These are phyloP conservation scores for Seiridium cupressi DNA, from an alignment of 2,329 filamentous ascomycete species.

Conservation along the genomic window DNA sequence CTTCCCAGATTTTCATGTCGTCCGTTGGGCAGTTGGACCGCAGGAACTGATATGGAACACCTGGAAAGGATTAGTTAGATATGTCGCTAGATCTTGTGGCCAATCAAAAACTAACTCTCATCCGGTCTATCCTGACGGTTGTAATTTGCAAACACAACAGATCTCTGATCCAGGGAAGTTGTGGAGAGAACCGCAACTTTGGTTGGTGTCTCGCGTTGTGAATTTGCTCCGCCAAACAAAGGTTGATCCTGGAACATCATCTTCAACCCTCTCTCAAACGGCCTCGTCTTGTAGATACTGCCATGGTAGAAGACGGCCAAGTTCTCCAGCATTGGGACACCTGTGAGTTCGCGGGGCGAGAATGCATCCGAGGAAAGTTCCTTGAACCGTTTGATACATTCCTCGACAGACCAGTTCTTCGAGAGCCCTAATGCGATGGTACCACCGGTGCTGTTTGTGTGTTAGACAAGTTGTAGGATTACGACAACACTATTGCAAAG, in stretches of 20 bases:
- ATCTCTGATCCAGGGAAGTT: constrained; percentile 16
- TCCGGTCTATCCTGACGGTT: constrained; percentile 23
- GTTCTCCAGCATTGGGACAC: constrained; percentile 23
- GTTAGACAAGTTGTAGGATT: background rate
- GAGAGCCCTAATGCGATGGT: constrained; percentile 25
- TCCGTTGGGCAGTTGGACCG: constrained; percentile 21
- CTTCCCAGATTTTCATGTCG: constrained; percentile 28
- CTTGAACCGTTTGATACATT: constrained; percentile 26
- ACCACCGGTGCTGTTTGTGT: constrained; percentile 21
- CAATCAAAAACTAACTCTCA: constrained; percentile 13
- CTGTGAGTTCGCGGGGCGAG: constrained; percentile 24
- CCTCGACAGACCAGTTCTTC: constrained; percentile 27
- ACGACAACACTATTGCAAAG: background rate
- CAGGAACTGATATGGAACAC: constrained; percentile 22
- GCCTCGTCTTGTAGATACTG: constrained; percentile 27
- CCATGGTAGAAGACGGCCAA: constrained; percentile 27
- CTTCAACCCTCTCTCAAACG: constrained; percentile 21
- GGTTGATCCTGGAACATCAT: constrained; percentile 24
- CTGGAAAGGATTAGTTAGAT: constrained; percentile 9
- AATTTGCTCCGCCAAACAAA: constrained; percentile 22
- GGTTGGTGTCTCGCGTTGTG: constrained; percentile 17
- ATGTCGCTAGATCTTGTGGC: background rate
- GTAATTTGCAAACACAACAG: constrained; percentile 28
- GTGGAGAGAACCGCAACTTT: constrained; percentile 25
- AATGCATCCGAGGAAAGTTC: constrained; percentile 25